phyloP scores from a whole-genome alignment of 768 basidiomycete genomes.

The Tulasnella sp. region DNA sequence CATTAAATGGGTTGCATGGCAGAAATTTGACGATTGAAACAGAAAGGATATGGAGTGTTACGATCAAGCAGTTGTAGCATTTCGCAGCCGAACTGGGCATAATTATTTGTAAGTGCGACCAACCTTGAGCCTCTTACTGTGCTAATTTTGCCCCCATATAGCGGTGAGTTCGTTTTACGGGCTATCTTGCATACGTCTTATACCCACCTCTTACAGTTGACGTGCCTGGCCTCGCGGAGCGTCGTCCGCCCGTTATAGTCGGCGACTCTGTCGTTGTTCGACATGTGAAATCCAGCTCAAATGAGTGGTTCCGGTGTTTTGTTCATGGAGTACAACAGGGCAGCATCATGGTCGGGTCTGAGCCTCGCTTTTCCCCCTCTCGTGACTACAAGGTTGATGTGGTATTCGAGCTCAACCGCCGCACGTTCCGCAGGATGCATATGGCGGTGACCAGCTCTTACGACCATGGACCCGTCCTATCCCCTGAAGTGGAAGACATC shows the following conservation, averaged over 20 bases:
- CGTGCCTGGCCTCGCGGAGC: constrained; percentile 61
- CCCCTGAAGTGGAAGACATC: constrained; percentile 49
- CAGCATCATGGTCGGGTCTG: constrained; percentile 54
- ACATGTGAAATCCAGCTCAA: constrained; percentile 26
- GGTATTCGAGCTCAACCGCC: constrained; percentile 59
- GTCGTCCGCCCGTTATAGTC: constrained; percentile 61
- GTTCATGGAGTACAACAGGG: constrained; percentile 54
- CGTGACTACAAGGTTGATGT: constrained; percentile 54
- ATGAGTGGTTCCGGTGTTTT: constrained; percentile 47
- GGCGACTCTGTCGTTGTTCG: constrained; percentile 52
- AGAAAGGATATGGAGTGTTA: constrained; percentile 45
- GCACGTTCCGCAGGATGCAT: constrained; percentile 59
- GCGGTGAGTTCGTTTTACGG: too few relatives aligned
- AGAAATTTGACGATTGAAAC: neutral
- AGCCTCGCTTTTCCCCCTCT: constrained; percentile 48
- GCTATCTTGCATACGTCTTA: too few relatives aligned
- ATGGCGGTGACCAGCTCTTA: constrained; percentile 50
- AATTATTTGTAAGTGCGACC: constrained; percentile 16
- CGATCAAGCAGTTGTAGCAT: constrained; percentile 40
- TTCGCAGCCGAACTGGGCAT: constrained; percentile 40
- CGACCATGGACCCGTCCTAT: constrained; percentile 51
- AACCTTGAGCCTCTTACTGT: too few relatives aligned
- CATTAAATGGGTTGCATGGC: constrained; percentile 7
- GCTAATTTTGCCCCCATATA: too few relatives aligned
- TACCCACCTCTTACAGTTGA: constrained; percentile 45